Conservation (phyloP, 148 eudicot species). For the Silene latifolia region DNA sequence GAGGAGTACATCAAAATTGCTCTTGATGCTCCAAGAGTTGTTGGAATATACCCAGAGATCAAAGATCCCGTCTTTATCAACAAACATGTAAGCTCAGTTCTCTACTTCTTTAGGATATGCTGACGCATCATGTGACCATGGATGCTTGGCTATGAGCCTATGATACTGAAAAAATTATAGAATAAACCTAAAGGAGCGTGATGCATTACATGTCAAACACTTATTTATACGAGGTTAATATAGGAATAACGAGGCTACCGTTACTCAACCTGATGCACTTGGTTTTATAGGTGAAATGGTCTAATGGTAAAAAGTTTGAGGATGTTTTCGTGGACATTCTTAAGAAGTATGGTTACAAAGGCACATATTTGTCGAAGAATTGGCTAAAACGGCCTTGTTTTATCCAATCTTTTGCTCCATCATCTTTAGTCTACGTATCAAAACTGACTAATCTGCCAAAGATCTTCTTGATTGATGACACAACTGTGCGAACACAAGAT, state of each 20-base stretch:
- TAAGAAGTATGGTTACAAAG: constrained; percentile 77
- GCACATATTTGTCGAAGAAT: constrained; percentile 74
- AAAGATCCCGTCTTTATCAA: constrained; percentile 85
- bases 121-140: not conserved
- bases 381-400: constrained; percentile 92
- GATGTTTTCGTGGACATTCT: constrained; percentile 79
- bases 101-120: not conserved
- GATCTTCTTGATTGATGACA: constrained; percentile 74
- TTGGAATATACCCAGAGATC: constrained; percentile 97
- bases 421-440: constrained; percentile 69
- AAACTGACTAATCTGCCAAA: constrained; percentile 86
- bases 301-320: constrained; percentile 75
- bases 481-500: constrained; percentile 64
- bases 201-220: not conserved
- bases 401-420: constrained; percentile 95
- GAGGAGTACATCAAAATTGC: constrained; percentile 91
- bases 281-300: constrained; percentile 77
- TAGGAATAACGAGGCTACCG: not conserved
- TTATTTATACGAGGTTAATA: not conserved
- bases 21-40: constrained; percentile 82
- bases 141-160: not conserved
- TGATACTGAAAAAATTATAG: not conserved
- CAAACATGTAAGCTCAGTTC: constrained; percentile 57
- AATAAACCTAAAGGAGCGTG: not conserved
- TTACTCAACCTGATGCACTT: not conserved